phyloP scores from a whole-genome alignment of 2,329 filamentous ascomycete genomes.

The Aspergillus neoniger region DNA sequence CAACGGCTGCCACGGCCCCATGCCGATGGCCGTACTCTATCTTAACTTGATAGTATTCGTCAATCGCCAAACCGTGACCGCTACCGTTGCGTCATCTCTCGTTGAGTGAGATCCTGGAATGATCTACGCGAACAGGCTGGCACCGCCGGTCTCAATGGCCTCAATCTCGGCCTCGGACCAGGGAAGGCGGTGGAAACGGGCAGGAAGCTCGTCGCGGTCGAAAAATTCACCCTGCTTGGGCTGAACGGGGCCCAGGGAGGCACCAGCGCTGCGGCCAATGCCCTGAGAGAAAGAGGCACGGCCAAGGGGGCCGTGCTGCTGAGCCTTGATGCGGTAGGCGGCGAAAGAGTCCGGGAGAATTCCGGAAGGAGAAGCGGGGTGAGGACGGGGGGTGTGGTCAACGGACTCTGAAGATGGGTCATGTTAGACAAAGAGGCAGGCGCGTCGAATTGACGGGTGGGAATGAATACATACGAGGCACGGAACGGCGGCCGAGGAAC shows the following conservation, averaged over 20 bases:
- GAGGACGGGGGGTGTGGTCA: conserved; percentile 59
- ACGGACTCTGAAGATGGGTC: conserved; percentile 39
- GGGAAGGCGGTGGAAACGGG: conserved; percentile 74
- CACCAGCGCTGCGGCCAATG: conserved; percentile 65
- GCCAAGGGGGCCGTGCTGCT: conserved; percentile 64
- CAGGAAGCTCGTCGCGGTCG: conserved; percentile 83
- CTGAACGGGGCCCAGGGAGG: conserved; percentile 70
- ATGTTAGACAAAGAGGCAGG: conserved; percentile 6
- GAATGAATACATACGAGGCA: conserved; percentile 42
- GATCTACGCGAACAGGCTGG: conserved; percentile 60
- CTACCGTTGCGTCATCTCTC: conserved; percentile 22
- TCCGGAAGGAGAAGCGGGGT: conserved; percentile 59
- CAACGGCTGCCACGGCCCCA: conserved; percentile 3
- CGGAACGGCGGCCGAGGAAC: conserved; percentile 51
- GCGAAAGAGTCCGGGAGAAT: conserved; percentile 63
- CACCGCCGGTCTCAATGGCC: conserved; percentile 90
- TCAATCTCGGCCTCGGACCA: conserved; percentile 87
- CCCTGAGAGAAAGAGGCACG: conserved; percentile 41
- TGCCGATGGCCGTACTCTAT: neutral
- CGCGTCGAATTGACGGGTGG: neutral
- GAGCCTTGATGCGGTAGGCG: conserved; percentile 62
- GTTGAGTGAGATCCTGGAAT: conserved; percentile 2
- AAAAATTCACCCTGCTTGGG: conserved; percentile 76
- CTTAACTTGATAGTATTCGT: neutral
- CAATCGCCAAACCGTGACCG: conserved; percentile 10